Conservation (phyloP, 352 stramenopile genomes). For the Globisporangium spiculum region DNA sequence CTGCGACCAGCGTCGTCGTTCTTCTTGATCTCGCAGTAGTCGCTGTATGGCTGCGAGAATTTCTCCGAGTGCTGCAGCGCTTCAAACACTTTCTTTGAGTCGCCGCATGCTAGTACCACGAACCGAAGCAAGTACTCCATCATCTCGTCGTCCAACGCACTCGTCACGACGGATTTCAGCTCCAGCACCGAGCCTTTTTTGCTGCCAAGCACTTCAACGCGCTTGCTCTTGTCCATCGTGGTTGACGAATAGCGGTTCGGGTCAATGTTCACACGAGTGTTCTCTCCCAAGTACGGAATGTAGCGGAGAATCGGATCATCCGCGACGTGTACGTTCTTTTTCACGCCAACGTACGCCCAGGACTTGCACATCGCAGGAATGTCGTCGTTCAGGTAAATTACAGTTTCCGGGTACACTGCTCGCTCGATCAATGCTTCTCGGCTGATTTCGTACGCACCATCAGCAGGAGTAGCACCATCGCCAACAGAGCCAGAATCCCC, state of each 20-base stretch:
- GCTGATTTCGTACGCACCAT: neutral
- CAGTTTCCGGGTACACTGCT: constrained; percentile 42
- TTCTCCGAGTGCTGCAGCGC: constrained; percentile 27
- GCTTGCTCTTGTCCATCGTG: constrained; percentile 56
- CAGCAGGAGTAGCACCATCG: neutral
- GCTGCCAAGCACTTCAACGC: constrained; percentile 37
- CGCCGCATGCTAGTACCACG: constrained; percentile 44
- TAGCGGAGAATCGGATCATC: constrained; percentile 86
- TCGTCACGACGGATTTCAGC: constrained; percentile 32
- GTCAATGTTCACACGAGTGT: constrained; percentile 48
- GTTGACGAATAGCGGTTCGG: constrained; percentile 58
- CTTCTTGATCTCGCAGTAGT: constrained; percentile 51
- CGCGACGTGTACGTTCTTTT: constrained; percentile 69
- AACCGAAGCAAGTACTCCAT: constrained; percentile 59
- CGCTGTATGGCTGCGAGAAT: constrained; percentile 37
- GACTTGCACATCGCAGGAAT: constrained; percentile 46
- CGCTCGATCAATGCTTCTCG: constrained; percentile 15
- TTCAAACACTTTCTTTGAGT: constrained; percentile 42
- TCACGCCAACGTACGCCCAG: constrained; percentile 68
- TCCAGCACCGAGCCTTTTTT: constrained; percentile 19
- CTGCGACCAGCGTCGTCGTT: constrained; percentile 21
- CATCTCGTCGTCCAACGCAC: constrained; percentile 52
- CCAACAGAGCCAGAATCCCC: neutral
- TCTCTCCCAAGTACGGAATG: constrained; percentile 88
- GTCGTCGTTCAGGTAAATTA: constrained; percentile 43